phyloP scores from a whole-genome alignment of 2,329 filamentous ascomycete species.

The Fusarium tricinctum region DNA sequence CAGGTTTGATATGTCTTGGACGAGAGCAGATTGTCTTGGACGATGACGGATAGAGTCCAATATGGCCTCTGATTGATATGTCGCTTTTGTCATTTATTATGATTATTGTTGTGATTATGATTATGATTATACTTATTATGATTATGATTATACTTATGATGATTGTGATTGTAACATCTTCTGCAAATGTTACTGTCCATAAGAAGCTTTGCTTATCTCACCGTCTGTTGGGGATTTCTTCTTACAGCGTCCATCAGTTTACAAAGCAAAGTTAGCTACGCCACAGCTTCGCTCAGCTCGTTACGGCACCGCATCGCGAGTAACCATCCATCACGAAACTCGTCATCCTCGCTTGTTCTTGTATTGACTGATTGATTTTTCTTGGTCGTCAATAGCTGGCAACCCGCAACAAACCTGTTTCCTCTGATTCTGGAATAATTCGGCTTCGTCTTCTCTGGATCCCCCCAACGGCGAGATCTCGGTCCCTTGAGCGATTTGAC shows the following conservation, averaged over 20 bases:
- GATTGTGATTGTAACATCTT: not conserved
- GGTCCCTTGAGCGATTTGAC: slow-evolving; percentile 24
- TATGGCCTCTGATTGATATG: slow-evolving; percentile 23
- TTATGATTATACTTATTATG: not conserved
- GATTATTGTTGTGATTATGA: not conserved
- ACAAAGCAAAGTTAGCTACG: slow-evolving; percentile 27
- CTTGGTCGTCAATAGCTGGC: slow-evolving; percentile 8
- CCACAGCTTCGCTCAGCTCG: slow-evolving; percentile 13
- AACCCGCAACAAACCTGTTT: not conserved
- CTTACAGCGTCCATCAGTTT: slow-evolving; percentile 6
- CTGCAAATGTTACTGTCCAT: slow-evolving; percentile 21
- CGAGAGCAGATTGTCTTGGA: slow-evolving; percentile 37
- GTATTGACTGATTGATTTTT: slow-evolving; percentile 5
- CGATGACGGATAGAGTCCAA: slow-evolving; percentile 21
- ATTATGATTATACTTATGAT: not conserved
- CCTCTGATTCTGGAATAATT: slow-evolving; percentile 22
- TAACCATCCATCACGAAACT: slow-evolving; percentile 34
- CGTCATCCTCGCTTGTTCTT: slow-evolving; percentile 11
- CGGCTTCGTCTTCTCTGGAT: slow-evolving; percentile 6
- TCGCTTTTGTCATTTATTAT: slow-evolving; percentile 20
- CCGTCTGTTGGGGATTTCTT: slow-evolving; percentile 16
- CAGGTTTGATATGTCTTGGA: slow-evolving; percentile 40
- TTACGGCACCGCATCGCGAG: slow-evolving; percentile 15
- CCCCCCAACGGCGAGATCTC: slow-evolving; percentile 19
- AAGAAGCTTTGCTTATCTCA: slow-evolving; percentile 40